Evolutionary conservation across 1,284 basidiomycete genomes (phyloP), one percentile per base, ranked within the genome.

Genomic region (Cutaneotrichosporon curvatum): DNA sequence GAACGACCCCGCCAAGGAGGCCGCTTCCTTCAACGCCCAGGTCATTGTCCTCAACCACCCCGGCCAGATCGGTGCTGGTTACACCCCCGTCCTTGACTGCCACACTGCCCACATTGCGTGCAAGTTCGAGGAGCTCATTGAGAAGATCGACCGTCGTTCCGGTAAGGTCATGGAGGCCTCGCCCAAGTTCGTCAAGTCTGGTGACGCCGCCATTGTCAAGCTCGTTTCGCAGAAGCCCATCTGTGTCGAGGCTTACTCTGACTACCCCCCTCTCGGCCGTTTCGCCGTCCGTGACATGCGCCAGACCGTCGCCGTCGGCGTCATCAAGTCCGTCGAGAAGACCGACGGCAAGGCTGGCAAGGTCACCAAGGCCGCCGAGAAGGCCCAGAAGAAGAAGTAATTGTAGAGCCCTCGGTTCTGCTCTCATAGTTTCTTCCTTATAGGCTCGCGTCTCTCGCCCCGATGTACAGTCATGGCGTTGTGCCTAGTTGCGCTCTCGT

Each of bases 1-100:
- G 89, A 95, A 95, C 79, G 91, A 97, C 80, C 95, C 94, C 68
- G 89, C 95, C 61, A 92, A 90, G 83, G 94, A 97, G 79, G 90
- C 95, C 63, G 90, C 89, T 59, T 96, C 92, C 53, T 98, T 99
- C 89, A 94, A 86, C 76, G 94, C 94, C 61, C 94, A 99, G 82
- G 95, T 99, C 79, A 98, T 98, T 37, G 89, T 99, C 73, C 87
- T 99, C 75, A 98, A 98, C 83, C 95, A 99, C 85, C 95, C 95
- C 56, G 95, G 95, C 80, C 95, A 99, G 77, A 97, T 99, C 73
- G 87, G 89, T 77, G 88, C 63, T 49, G 71, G 72, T 55, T 73
- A 73, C 71, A 89, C 94, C 46, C 94, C 94, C 53, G 94, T 99
- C 55, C 85, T 99, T 64, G 94, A 99, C 80, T 99, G 94, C 79